Evolutionary conservation across 2,329 filamentous ascomycete species (phyloP), one percentile per base, ranked within the genome.

Genomic region (Cercospora beticola): DNA sequence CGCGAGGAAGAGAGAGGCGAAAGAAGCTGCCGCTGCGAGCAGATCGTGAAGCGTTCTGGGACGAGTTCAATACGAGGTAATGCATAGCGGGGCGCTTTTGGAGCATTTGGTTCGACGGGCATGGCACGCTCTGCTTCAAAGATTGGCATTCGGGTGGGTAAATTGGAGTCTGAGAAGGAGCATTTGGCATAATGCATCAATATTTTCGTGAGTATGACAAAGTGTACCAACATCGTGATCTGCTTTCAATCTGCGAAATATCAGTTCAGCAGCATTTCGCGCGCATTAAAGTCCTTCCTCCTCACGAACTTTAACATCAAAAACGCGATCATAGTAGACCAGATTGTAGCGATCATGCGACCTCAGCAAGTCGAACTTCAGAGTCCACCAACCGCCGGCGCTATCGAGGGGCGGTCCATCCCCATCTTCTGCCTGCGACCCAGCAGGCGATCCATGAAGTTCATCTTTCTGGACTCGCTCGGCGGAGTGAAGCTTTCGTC

Each of bases 361-460:
- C 21, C 18, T 52, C 21, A 23, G 18, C 21, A 12, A 14, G 21
- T 52, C 46, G 16, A n/a, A 36, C n/a, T 59, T 36, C 31, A 21
- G 9, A 59, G 18, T 21, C 56, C 56, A 21, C 56, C 56, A 30
- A 59, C 56, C 8, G 28, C 56, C 31, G 56, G 30, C 56, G 56
- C 56, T 10, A 59, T 36, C 30, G 30, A 21, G n/a, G 56, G 31
- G 21, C 56, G 56, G n/a, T 59, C 56, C 49, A 52, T 14, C n/a
- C 23, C 62, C 62, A 49, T 65, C 61, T 69, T 73, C 69, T 72
- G 71, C 46, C 67, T 69, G 68, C 74, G 74, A 3, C 78, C 78
- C 49, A 78, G 67, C 68, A 79, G 68, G n/a, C 75, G 73, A 64
- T 79, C 77, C 71, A 80, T 74, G 56, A 80, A 78, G 14, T 70